Evolutionary conservation across 805 yeast species (phyloP).

Genomic region (Zygosaccharomyces lentus): DNA sequence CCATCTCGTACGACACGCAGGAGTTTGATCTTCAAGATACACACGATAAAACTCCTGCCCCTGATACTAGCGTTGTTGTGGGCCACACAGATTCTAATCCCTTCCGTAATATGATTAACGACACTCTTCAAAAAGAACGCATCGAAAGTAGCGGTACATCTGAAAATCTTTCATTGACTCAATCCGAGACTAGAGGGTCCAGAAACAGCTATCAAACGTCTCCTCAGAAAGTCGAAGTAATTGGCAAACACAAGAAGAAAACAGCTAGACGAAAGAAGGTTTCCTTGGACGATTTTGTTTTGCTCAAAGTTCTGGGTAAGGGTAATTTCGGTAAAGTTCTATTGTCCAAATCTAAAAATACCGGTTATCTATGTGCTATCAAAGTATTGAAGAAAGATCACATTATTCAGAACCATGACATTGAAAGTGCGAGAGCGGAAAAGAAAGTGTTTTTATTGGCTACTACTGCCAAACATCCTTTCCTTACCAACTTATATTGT

Average conservation of each 20-base stretch:
- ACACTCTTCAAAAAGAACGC: conserved; percentile 21
- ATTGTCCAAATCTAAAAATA: conserved; percentile 89
- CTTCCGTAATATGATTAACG: conserved; percentile 27
- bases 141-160: background rate
- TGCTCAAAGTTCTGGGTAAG: conserved; percentile 91
- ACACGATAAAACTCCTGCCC: conserved; percentile 7
- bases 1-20: conserved; percentile 1
- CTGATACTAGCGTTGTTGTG: background rate
- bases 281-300: conserved; percentile 92
- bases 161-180: conserved; percentile 3
- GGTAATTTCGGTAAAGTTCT: conserved; percentile 99
- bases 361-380: conserved; percentile 82
- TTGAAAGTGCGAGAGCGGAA: conserved; percentile 90
- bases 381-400: conserved; percentile 95
- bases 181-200: conserved; percentile 8
- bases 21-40: conserved; percentile 6
- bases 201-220: conserved; percentile 17
- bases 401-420: conserved; percentile 92
- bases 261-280: conserved; percentile 56
- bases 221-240: conserved; percentile 24
- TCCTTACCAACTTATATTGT: conserved; percentile 82
- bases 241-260: conserved; percentile 26
- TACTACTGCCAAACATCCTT: conserved; percentile 87
- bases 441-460: conserved; percentile 84
- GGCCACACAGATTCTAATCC: conserved; percentile 18